These are phyloP conservation scores for Pouteria glomerata DNA, from an alignment of 148 eudicot genomes.

Conservation along the genomic window DNA sequence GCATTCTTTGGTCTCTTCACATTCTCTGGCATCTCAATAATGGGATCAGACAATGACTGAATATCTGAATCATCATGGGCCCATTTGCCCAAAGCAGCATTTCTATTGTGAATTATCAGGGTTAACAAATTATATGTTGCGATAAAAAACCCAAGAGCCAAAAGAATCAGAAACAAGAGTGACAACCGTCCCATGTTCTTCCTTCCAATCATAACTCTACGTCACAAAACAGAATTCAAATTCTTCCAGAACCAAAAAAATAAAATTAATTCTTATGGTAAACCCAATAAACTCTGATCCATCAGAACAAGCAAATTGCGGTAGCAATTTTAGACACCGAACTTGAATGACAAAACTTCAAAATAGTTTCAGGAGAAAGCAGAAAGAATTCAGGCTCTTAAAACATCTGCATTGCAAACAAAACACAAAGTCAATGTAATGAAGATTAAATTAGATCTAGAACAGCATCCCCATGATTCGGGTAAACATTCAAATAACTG, in stretches of 20 bases:
- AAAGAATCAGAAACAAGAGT: conserved; percentile 47
- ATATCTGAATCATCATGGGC: conserved; percentile 11
- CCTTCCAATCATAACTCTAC: conserved; percentile 47
- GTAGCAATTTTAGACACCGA: not conserved
- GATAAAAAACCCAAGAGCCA: conserved; percentile 62
- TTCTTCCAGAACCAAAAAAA: conserved; percentile 15
- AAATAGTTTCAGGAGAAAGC: conserved; percentile 8
- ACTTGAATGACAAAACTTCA: conserved; percentile 2
- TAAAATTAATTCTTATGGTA: not conserved
- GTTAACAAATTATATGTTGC: conserved; percentile 77
- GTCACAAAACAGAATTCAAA: conserved; percentile 9
- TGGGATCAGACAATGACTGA: conserved; percentile 49
- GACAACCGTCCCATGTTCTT: conserved; percentile 59
- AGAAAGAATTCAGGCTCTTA: conserved; percentile 21
- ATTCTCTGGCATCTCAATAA: conserved; percentile 48
- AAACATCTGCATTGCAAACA: conserved; percentile 29
- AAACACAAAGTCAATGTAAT: conserved; percentile 9
- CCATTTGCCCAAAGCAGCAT: conserved; percentile 20
- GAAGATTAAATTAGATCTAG: conserved; percentile 9
- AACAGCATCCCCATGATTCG: not conserved
- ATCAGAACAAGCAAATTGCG: not conserved
- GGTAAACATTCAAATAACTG: not conserved
- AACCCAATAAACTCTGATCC: conserved; percentile 6
- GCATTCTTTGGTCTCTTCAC: conserved; percentile 25
- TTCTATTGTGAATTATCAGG: conserved; percentile 52